Percentiles rank a stretch among this genome's conserved stretches.
These are phyloP conservation scores for Fagus crenata DNA, from an alignment of 306 rosid species.

Conservation along the genomic window DNA sequence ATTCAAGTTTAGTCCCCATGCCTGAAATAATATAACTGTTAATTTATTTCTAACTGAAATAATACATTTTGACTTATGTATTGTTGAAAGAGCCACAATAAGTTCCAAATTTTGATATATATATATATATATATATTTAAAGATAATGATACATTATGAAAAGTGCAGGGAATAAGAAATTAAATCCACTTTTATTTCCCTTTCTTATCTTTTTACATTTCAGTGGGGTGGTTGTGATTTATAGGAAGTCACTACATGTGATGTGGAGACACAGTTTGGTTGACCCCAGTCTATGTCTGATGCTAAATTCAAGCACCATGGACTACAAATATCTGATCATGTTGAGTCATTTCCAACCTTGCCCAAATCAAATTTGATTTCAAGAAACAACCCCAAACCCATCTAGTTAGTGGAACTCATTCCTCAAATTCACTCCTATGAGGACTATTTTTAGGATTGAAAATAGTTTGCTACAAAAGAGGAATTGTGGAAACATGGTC, in stretches of 20 bases:
- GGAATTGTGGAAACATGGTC: constrained; percentile 32
- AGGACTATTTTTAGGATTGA: constrained; percentile 29
- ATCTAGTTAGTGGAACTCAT: constrained; percentile 33
- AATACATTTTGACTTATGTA: not conserved
- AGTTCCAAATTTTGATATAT: no score
- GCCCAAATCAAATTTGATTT: constrained; percentile 20
- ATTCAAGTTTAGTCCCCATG: constrained; percentile 83
- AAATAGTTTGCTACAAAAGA: constrained; percentile 24
- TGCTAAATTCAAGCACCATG: constrained; percentile 38
- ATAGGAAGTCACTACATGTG: constrained; percentile 32
- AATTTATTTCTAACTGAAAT: constrained; percentile 4
- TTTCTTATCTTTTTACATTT: constrained; percentile 17
- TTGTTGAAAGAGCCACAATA: not conserved
- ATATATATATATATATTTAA: not conserved
- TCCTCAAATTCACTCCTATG: constrained; percentile 27
- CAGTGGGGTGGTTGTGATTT: constrained; percentile 41
- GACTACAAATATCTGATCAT: constrained; percentile 18
- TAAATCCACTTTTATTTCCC: not conserved
- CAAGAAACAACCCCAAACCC: constrained; percentile 15
- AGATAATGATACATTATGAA: not conserved
- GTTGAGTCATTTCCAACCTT: constrained; percentile 24
- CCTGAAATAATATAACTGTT: constrained; percentile 47
- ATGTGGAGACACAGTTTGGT: constrained; percentile 45
- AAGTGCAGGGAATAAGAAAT: constrained; percentile 16
- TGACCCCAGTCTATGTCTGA: constrained; percentile 43